Evolutionary conservation across 495 filamentous ascomycete genomes (phyloP).

Genomic region (Talaromyces stipitatus): DNA sequence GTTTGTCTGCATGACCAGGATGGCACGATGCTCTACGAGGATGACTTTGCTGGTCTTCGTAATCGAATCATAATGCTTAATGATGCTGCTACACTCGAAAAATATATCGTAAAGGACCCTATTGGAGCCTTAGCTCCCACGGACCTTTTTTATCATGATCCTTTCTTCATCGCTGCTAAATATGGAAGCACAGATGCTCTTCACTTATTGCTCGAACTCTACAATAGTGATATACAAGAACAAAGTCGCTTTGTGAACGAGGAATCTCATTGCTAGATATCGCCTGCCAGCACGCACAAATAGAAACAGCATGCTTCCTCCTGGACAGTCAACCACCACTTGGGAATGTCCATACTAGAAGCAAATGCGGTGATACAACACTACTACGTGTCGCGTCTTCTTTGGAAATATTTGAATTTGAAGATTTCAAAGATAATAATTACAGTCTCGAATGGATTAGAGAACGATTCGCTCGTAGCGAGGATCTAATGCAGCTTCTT

Average conservation of each 20-base stretch:
- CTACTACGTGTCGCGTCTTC: background rate
- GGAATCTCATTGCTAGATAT: background rate
- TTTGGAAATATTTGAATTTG: background rate
- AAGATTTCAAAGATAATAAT: background rate
- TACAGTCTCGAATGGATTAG: background rate
- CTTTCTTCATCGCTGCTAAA: constrained; percentile 2
- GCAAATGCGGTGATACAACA: background rate
- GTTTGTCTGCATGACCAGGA: too few relatives aligned
- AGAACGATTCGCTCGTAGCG: constrained; percentile 5
- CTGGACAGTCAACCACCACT: constrained; percentile 1
- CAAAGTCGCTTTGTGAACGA: background rate
- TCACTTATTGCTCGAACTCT: background rate
- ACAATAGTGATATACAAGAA: background rate
- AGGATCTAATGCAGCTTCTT: constrained; percentile 10
- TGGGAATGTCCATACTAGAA: background rate
- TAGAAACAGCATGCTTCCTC: constrained; percentile 1
- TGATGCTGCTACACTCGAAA: too few relatives aligned
- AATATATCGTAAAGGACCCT: constrained; percentile 1
- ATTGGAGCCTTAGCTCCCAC: background rate
- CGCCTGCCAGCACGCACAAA: background rate
- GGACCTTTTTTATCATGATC: background rate
- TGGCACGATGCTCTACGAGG: too few relatives aligned
- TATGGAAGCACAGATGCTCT: constrained; percentile 4
- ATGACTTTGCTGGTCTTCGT: too few relatives aligned
- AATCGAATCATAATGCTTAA: too few relatives aligned